phyloP scores from a whole-genome alignment of 2,329 filamentous ascomycete genomes.

The Microdochium trichocladiopsis region DNA sequence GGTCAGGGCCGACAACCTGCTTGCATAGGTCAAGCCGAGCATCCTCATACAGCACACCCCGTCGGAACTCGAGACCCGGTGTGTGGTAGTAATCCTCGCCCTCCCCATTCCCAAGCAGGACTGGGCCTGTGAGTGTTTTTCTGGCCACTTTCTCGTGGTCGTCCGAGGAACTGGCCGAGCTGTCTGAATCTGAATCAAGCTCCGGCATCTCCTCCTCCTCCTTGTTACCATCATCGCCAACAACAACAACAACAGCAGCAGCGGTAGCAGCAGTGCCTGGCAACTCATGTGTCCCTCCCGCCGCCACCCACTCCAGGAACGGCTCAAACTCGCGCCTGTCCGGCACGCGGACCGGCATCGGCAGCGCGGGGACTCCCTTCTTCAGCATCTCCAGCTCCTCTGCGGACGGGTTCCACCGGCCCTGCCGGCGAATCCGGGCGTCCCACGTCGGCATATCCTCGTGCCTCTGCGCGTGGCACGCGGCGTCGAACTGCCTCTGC shows the following conservation, averaged over 20 bases:
- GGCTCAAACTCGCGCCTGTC: background rate
- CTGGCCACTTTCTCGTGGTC: background rate
- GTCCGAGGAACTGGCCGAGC: background rate
- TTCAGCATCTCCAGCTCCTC: background rate
- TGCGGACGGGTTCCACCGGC: background rate
- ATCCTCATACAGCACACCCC: slow-evolving; percentile 40
- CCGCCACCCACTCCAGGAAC: slow-evolving; percentile 21
- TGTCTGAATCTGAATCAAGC: background rate
- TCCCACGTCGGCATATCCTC: slow-evolving; percentile 2
- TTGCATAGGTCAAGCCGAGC: slow-evolving; percentile 48
- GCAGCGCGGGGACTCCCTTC: background rate
- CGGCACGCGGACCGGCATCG: background rate
- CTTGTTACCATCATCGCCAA: too few relatives aligned
- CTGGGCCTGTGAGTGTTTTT: slow-evolving; percentile 11
- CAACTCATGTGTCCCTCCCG: slow-evolving; percentile 20
- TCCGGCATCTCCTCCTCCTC: background rate
- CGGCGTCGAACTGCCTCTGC: slow-evolving; percentile 25
- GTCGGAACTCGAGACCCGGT: slow-evolving; percentile 25
- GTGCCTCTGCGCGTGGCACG: slow-evolving; percentile 22
- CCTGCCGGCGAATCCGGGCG: background rate
- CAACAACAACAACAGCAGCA: background rate
- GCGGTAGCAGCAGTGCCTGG: background rate
- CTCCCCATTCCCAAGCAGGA: slow-evolving; percentile 23
- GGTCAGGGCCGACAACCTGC: slow-evolving; percentile 44
- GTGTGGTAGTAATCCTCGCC: slow-evolving; percentile 28